phyloP scores from a whole-genome alignment of 495 filamentous ascomycete genomes.

The Penicillium robsamsonii region DNA sequence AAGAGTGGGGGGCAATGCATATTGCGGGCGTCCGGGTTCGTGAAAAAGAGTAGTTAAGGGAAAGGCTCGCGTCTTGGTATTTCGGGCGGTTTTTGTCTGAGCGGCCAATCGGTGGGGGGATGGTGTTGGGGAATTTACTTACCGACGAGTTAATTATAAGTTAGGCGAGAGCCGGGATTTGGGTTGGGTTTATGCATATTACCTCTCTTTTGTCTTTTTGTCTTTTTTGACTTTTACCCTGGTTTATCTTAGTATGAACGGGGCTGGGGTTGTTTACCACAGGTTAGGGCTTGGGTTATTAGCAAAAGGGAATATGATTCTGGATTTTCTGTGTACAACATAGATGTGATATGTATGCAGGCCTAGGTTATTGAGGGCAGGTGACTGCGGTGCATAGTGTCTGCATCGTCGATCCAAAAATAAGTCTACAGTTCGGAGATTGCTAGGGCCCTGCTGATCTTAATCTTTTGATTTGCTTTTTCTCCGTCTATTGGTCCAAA shows the following conservation, averaged over 20 bases:
- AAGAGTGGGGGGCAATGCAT: not conserved
- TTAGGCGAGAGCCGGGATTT: slow-evolving; percentile 8
- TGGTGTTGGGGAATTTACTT: slow-evolving; percentile 1
- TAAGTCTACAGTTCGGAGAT: slow-evolving; percentile 4
- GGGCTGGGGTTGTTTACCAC: not conserved
- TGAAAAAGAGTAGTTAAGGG: slow-evolving; percentile 22
- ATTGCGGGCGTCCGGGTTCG: slow-evolving; percentile 7
- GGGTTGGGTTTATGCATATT: not conserved
- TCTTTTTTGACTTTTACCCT: not conserved
- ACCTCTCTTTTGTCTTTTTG: not conserved
- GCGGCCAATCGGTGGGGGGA: slow-evolving; percentile 10
- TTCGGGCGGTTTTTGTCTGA: not conserved
- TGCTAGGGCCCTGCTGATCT: slow-evolving; percentile 4
- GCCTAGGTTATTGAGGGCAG: not conserved
- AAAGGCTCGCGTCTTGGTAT: slow-evolving; percentile 31
- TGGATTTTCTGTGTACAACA: not conserved
- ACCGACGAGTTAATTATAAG: slow-evolving; percentile 9
- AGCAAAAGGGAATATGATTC: not conserved
- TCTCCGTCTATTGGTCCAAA: not conserved
- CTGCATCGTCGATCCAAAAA: slow-evolving; percentile 14
- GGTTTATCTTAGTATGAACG: not conserved
- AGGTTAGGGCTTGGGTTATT: not conserved
- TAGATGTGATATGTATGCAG: not conserved
- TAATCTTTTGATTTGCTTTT: not conserved
- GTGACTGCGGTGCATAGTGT: not conserved